Percentiles rank a stretch among this genome's conserved stretches.
These are phyloP conservation scores for Annulohypoxylon nitens DNA, from an alignment of 495 filamentous ascomycete genomes.

Conservation along the genomic window DNA sequence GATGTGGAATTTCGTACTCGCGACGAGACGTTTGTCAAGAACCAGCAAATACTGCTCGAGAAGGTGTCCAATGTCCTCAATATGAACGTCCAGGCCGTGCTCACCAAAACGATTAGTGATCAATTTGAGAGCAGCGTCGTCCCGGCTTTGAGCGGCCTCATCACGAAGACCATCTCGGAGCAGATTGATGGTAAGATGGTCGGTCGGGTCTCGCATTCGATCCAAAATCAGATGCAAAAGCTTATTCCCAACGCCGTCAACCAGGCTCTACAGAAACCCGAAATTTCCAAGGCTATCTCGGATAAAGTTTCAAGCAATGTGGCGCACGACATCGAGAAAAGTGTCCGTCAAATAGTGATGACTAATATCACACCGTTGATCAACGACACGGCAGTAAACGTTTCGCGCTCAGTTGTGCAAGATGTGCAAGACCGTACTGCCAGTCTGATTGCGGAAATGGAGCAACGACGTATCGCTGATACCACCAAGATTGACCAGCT, in stretches of 20 bases:
- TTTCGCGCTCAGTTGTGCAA: slow-evolving; percentile 68
- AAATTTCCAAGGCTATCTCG: slow-evolving; percentile 75
- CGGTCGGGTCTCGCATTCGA: slow-evolving; percentile 63
- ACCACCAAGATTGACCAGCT: slow-evolving; percentile 86
- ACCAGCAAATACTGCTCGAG: slow-evolving; percentile 72
- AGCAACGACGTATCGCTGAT: slow-evolving; percentile 78
- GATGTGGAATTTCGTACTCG: slow-evolving; percentile 53
- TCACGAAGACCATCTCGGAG: slow-evolving; percentile 61
- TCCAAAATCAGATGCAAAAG: slow-evolving; percentile 74
- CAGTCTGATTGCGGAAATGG: slow-evolving; percentile 72
- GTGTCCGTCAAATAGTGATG: slow-evolving; percentile 72
- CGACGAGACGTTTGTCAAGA: slow-evolving; percentile 56
- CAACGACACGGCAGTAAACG: slow-evolving; percentile 65
- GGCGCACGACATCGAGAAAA: slow-evolving; percentile 73
- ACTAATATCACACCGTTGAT: slow-evolving; percentile 74
- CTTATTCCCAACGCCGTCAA: slow-evolving; percentile 56
- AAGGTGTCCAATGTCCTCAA: slow-evolving; percentile 89
- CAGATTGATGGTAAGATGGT: slow-evolving; percentile 59
- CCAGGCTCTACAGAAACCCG: slow-evolving; percentile 75
- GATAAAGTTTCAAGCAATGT: slow-evolving; percentile 77
- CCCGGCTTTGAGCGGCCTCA: slow-evolving; percentile 62
- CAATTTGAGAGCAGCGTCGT: slow-evolving; percentile 76
- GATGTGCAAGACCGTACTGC: slow-evolving; percentile 75
- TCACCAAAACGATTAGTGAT: slow-evolving; percentile 75
- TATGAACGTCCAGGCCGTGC: slow-evolving; percentile 87